Evolutionary conservation across 441 rosid species (phyloP), one percentile per base, ranked within the genome.

Genomic region (Biscutella laevigata): DNA sequence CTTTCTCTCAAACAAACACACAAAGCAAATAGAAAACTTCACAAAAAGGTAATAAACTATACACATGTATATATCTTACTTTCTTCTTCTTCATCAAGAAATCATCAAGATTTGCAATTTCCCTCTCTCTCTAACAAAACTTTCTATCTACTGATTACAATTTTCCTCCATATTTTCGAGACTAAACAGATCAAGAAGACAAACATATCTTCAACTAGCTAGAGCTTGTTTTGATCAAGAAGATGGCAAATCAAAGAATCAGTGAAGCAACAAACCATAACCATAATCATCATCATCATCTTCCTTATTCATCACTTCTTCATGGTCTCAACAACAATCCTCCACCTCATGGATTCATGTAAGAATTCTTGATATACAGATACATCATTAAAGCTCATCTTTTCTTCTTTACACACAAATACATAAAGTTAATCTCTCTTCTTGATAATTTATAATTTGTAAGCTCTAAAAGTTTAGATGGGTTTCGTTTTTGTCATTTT

Each of bases 211-310:
- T 8, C 40, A 28, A 35, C n/a, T n/a, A n/a, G n/a, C 1, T 16
- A 28, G 4, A 39, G 59, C 13, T 53, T 8, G 3, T 33, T 17
- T 36, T 30, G 14, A 4, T n/a, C n/a, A 47, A 19, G 53, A 64
- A 81, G 73, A 88, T 88, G 98, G 95, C 92, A 36, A 86, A 77
- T 53, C 88, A 82, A 58, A 71, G 86, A 46, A 62, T 80, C 57
- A 94, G 86, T 51, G 91, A 77, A 74, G 80, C 83, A 16, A 82
- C 81, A 34, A 46, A 39, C 16, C 92, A 90, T 47, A 76, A 84
- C 38, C 73, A 67, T 54, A 84, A n/a, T n/a, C n/a, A 71, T 60
- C 82, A 64, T 38, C 75, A 73, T 51, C 88, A 80, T 72, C 71
- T 73, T 26, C 74, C 98, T 42, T 92, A 82, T 55, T n/a, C n/a